These are phyloP conservation scores for Aspergillus sparsus DNA, from an alignment of 495 filamentous ascomycete genomes.

Conservation along the genomic window DNA sequence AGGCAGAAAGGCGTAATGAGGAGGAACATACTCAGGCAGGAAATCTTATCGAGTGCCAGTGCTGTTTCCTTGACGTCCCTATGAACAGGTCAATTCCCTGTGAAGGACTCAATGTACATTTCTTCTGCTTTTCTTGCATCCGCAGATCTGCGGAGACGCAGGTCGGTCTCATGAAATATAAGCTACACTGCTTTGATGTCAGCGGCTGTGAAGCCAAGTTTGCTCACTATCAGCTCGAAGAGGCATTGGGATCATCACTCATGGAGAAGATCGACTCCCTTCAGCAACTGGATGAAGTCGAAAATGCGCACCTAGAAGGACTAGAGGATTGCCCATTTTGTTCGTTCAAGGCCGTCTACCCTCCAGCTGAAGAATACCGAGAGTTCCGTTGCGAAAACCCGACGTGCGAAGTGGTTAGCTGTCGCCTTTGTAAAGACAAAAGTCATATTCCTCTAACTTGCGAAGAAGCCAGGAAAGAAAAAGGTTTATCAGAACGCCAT, in stretches of 20 bases:
- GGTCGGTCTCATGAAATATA: constrained; percentile 64
- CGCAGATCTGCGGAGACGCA: constrained; percentile 62
- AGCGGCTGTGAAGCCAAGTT: constrained; percentile 55
- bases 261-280: constrained; percentile 63
- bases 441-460: constrained; percentile 77
- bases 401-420: constrained; percentile 66
- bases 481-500: constrained; percentile 60
- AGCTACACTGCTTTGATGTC: constrained; percentile 56
- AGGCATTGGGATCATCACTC: constrained; percentile 59
- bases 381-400: constrained; percentile 74
- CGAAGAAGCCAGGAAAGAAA: constrained; percentile 64
- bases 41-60: constrained; percentile 61
- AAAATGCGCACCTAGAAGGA: constrained; percentile 63
- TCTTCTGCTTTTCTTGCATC: constrained; percentile 71
- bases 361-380: constrained; percentile 65
- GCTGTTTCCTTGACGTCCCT: constrained; percentile 68
- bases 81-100: constrained; percentile 70
- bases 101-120: constrained; percentile 56
- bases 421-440: constrained; percentile 69
- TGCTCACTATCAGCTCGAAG: constrained; percentile 44
- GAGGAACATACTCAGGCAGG: constrained; percentile 42
- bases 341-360: constrained; percentile 71
- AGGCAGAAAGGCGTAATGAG: constrained; percentile 43
- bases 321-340: constrained; percentile 80
- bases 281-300: constrained; percentile 67